Percentiles rank a stretch among this genome's conserved stretches.
Evolutionary conservation across 768 basidiomycete genomes (phyloP).

Genomic region (Termitomyces sp.): DNA sequence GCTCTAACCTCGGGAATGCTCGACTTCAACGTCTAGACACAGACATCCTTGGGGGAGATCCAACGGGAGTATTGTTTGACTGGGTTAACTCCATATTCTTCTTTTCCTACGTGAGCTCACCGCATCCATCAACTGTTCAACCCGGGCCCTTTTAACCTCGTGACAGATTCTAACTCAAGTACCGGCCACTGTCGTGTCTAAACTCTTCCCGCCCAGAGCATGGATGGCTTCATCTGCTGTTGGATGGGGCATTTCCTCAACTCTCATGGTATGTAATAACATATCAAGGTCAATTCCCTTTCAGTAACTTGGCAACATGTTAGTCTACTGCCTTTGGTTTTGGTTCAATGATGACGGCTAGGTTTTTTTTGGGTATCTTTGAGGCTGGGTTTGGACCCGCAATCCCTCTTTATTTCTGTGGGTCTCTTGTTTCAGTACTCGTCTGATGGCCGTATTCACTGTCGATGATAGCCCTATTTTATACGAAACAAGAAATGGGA

Average conservation of each 20-base stretch:
- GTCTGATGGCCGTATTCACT: neutral
- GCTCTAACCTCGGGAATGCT: conserved; percentile 78
- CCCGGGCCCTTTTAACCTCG: neutral
- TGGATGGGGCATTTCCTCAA: conserved; percentile 76
- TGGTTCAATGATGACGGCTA: conserved; percentile 48
- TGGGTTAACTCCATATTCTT: conserved; percentile 78
- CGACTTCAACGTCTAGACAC: conserved; percentile 65
- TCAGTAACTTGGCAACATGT: neutral
- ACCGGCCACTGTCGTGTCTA: conserved; percentile 61
- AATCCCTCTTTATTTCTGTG: conserved; percentile 76
- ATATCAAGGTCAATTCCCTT: neutral
- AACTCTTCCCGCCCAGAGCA: conserved; percentile 60
- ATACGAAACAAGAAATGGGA: conserved; percentile 71
- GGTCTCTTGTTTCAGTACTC: conserved; percentile 17
- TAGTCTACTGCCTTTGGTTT: conserved; percentile 62
- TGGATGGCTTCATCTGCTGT: conserved; percentile 64
- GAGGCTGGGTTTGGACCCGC: conserved; percentile 77
- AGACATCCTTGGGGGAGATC: conserved; percentile 64
- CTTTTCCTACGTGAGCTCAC: conserved; percentile 60
- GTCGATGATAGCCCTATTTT: conserved; percentile 56
- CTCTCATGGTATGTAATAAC: conserved; percentile 49
- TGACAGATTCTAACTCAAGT: conserved; percentile 63
- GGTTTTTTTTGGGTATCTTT: conserved; percentile 68
- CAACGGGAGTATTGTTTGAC: conserved; percentile 64
- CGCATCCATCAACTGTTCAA: neutral